These are phyloP conservation scores for Scheffersomyces titani DNA, from an alignment of 1,139 yeast genomes.

Conservation along the genomic window DNA sequence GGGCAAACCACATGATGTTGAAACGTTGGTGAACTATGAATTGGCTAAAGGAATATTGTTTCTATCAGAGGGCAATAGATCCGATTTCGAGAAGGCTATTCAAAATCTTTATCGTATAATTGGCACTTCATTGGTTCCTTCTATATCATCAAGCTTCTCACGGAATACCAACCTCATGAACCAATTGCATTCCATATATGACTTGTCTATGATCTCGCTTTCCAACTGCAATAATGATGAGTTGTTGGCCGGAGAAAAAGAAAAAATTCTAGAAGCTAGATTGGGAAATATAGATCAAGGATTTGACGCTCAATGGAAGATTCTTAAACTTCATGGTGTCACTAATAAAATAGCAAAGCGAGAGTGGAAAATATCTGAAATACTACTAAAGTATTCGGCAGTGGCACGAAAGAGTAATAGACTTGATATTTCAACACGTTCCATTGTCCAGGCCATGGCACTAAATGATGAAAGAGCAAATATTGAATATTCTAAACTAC, in stretches of 20 bases:
- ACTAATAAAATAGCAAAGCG: slow-evolving; percentile 47
- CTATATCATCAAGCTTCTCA: slow-evolving; percentile 62
- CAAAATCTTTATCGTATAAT: slow-evolving; percentile 55
- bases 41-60: slow-evolving; percentile 62
- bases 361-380: slow-evolving; percentile 35
- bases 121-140: slow-evolving; percentile 62
- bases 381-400: slow-evolving; percentile 62
- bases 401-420: slow-evolving; percentile 71
- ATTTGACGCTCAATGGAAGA: slow-evolving; percentile 61
- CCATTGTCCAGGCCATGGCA: slow-evolving; percentile 68
- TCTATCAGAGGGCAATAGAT: slow-evolving; percentile 32
- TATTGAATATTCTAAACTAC: slow-evolving; percentile 77
- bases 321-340: slow-evolving; percentile 60
- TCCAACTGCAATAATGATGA: slow-evolving; percentile 12
- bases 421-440: slow-evolving; percentile 71
- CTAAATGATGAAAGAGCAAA: slow-evolving; percentile 55
- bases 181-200: slow-evolving; percentile 72
- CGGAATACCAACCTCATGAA: slow-evolving; percentile 58
- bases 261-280: slow-evolving; percentile 36
- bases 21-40: slow-evolving; percentile 60
- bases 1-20: slow-evolving; percentile 50
- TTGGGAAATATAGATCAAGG: slow-evolving; percentile 58
- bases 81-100: slow-evolving; percentile 37
- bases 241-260: slow-evolving; percentile 14
- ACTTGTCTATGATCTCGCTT: slow-evolving; percentile 43